A percentile compares a stretch with the other conserved stretches of the same genome.
Conservation (phyloP, 495 filamentous ascomycete species). For the Massariosphaeria phaeospora region DNA sequence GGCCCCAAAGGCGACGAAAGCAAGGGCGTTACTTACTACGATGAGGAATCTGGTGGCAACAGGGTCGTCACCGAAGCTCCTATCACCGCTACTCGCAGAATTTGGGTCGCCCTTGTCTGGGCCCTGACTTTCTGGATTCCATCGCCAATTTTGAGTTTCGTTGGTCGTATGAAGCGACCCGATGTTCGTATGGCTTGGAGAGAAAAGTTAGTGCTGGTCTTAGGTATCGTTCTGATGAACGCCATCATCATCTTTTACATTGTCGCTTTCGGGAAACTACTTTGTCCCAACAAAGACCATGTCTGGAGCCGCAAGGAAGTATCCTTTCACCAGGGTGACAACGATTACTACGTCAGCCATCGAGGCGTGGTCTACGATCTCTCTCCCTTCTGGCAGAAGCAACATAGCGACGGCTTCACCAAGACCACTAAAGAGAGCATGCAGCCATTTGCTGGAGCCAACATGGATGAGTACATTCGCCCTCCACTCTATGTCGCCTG, state of each 20-base stretch:
- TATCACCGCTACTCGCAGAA: constrained; percentile 56
- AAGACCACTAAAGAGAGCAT: constrained; percentile 62
- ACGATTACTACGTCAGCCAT: constrained; percentile 85
- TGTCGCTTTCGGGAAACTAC: constrained; percentile 71
- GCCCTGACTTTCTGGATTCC: constrained; percentile 91
- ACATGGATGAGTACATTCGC: constrained; percentile 78
- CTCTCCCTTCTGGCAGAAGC: constrained; percentile 71
- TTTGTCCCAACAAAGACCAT: constrained; percentile 91
- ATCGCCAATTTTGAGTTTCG: constrained; percentile 67
- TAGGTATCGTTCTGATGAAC: constrained; percentile 79
- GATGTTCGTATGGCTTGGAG: constrained; percentile 97
- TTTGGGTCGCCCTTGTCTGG: constrained; percentile 83
- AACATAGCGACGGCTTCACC: constrained; percentile 67
- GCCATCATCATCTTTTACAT: constrained; percentile 88
- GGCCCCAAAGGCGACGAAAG: constrained; percentile 77
- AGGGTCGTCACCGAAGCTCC: constrained; percentile 70
- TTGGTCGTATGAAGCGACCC: constrained; percentile 95
- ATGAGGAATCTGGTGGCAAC: constrained; percentile 69
- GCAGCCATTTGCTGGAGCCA: constrained; percentile 68
- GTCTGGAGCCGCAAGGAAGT: constrained; percentile 77
- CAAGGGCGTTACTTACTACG: constrained; percentile 66
- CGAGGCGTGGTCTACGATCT: constrained; percentile 91
- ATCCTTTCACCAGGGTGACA: constrained; percentile 58
- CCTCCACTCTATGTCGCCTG: constrained; percentile 75
- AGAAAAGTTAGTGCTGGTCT: constrained; percentile 81